A percentile compares a stretch with the other conserved stretches of the same genome.
Evolutionary conservation across 2,329 filamentous ascomycete genomes (phyloP).

Genomic region (Penicillium sp.): DNA sequence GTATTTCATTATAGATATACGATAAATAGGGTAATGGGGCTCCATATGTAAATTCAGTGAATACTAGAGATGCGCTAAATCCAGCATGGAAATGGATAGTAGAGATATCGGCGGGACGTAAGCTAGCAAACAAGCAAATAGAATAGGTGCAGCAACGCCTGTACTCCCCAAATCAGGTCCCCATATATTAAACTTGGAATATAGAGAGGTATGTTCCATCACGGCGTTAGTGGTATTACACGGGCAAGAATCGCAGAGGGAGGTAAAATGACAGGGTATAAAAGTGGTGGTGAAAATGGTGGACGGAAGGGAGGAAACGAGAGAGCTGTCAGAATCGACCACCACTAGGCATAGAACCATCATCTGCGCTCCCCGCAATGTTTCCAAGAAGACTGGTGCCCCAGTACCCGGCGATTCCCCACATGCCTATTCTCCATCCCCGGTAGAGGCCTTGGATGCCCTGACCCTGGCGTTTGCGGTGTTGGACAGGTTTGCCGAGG

Average conservation of each 20-base stretch:
- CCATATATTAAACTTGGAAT: slow-evolving; percentile 6
- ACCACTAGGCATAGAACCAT: slow-evolving; percentile 39
- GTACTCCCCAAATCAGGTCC: not conserved
- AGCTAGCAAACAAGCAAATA: not conserved
- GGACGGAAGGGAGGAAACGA: not conserved
- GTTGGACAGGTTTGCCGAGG: slow-evolving; percentile 43
- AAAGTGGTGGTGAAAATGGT: not conserved
- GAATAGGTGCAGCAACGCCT: slow-evolving; percentile 5
- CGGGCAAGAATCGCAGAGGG: not conserved
- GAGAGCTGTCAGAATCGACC: slow-evolving; percentile 35
- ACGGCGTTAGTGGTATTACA: slow-evolving; percentile 20
- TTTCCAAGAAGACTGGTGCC: slow-evolving; percentile 52
- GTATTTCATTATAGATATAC: not conserved
- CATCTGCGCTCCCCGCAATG: slow-evolving; percentile 41
- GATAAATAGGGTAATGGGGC: not conserved
- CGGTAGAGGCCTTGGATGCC: slow-evolving; percentile 62
- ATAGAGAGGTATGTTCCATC: slow-evolving; percentile 17
- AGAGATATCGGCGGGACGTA: not conserved
- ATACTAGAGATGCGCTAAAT: slow-evolving; percentile 15
- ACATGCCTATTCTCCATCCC: slow-evolving; percentile 62
- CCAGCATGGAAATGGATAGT: not conserved
- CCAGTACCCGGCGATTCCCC: slow-evolving; percentile 62
- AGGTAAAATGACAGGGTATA: slow-evolving; percentile 6
- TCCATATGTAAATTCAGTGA: not conserved
- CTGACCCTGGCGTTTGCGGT: slow-evolving; percentile 56